Evolutionary conservation across 2,329 filamentous ascomycete species (phyloP).

Genomic region (Dactylonectria macrodidyma): DNA sequence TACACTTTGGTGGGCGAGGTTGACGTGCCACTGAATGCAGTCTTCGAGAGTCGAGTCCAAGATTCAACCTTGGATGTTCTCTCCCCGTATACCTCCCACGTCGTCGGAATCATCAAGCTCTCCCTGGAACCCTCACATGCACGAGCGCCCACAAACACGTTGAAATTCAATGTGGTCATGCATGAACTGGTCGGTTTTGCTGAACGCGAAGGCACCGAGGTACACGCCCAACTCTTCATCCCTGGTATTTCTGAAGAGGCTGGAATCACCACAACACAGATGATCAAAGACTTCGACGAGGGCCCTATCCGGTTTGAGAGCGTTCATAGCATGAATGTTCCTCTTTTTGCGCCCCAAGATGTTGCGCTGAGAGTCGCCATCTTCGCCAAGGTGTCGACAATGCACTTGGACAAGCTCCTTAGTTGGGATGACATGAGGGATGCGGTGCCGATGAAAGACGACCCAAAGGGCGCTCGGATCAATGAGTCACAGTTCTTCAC

Average conservation of each 20-base stretch:
- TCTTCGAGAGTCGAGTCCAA: slow-evolving; percentile 95
- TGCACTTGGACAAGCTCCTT: slow-evolving; percentile 96
- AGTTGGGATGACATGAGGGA: slow-evolving; percentile 99
- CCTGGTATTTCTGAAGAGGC: slow-evolving; percentile 91
- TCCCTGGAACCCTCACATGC: slow-evolving; percentile 95
- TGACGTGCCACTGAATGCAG: slow-evolving; percentile 91
- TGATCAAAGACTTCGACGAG: slow-evolving; percentile 95
- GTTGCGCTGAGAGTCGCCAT: slow-evolving; percentile 88
- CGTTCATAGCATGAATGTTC: slow-evolving; percentile 97
- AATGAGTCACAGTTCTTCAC: slow-evolving; percentile 94
- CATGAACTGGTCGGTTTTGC: slow-evolving; percentile 95
- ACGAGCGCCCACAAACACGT: slow-evolving; percentile 88
- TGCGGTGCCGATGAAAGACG: slow-evolving; percentile 71
- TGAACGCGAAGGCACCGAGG: slow-evolving; percentile 93
- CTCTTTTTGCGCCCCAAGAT: slow-evolving; percentile 78
- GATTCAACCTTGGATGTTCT: slow-evolving; percentile 93
- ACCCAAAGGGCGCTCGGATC: slow-evolving; percentile 76
- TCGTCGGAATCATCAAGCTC: slow-evolving; percentile 90
- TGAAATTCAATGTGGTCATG: slow-evolving; percentile 99
- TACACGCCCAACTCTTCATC: slow-evolving; percentile 97
- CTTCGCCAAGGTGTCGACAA: slow-evolving; percentile 90
- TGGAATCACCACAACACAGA: slow-evolving; percentile 94
- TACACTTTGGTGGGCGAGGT: slow-evolving; percentile 95
- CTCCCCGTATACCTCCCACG: slow-evolving; percentile 92
- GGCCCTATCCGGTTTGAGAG: slow-evolving; percentile 94